Base-by-base conservation (phyloP, 2,329 filamentous ascomycete genomes). In the Colletotrichum musae region DNA sequence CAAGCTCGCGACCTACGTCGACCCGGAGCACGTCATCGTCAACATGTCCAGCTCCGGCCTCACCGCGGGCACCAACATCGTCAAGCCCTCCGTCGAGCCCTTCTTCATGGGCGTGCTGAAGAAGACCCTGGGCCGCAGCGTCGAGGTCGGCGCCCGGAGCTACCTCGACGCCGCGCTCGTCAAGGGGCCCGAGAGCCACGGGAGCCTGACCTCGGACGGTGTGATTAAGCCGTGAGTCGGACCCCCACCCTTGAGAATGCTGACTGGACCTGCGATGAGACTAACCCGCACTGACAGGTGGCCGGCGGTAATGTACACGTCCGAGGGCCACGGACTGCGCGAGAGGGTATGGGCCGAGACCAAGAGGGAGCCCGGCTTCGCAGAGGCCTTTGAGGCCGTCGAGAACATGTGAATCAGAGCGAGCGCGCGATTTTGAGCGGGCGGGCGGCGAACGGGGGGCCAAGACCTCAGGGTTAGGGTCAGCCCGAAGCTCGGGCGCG, bases 101-200 rank as follows among this genome's bases (percentile, higher is more conserved):
- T 70, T 58, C 5, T 50, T 74, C 0, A 13, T 77, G 0, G 26
- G 72, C 6, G 10, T 72, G n/a, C 26, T 74, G 28, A 76, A 75
- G 41, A 64, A 68, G 5, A 13, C 79, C 3, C 61, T 73, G 1
- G 80, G 71, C 1, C 74, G 81, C n/a, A 77, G 69, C 15, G 52
- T 77, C 15, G 73, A 76, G 21, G 79, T 81, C 3, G 86, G 82
- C 4, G 84, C 83, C 1, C 80, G 79, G 58, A 82, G 80, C 2
- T 85, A 83, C 70, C 64, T 87, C 5, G 84, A 88, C 71, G 84
- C 84, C 0, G 76, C 75, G 0, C 75, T 84, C 0, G 75, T 78
- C 1, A 80, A 86, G 70, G 85, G 85, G 0, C 79, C 78, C 54
- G 84, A 87, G 73, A 82, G 82, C 1, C 85, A 88, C 73, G 85